These are phyloP conservation scores for Peniophora sp. DNA, from an alignment of 1,284 basidiomycete genomes.

Conservation along the genomic window DNA sequence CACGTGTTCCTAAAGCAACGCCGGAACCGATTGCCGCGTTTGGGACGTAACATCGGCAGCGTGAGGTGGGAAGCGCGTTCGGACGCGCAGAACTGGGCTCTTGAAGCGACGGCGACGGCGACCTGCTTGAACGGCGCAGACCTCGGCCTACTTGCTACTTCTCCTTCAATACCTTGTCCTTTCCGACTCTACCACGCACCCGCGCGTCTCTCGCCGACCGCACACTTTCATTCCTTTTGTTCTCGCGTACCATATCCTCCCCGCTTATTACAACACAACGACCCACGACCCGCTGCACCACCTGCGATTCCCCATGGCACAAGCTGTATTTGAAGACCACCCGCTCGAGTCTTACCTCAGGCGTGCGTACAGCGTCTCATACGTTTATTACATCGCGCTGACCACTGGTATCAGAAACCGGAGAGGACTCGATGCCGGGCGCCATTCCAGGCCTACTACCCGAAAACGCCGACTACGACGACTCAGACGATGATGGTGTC, in stretches of 20 bases:
- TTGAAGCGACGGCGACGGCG: background rate
- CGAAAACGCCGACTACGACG: constrained; percentile 10
- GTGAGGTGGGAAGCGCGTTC: background rate
- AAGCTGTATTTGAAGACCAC: constrained; percentile 70
- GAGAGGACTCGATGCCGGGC: constrained; percentile 40
- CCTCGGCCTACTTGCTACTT: background rate
- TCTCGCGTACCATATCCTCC: background rate
- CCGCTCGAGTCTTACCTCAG: constrained; percentile 67
- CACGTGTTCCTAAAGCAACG: background rate
- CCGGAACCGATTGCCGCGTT: background rate
- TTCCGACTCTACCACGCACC: background rate
- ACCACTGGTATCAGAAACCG: constrained; percentile 40
- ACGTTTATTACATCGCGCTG: constrained; percentile 4
- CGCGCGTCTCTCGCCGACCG: background rate
- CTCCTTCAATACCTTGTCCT: background rate
- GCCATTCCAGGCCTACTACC: constrained; percentile 23
- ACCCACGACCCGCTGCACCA: background rate
- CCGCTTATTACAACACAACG: no score
- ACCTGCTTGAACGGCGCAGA: no score
- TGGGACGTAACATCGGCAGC: background rate
- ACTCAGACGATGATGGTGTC: constrained; percentile 22
- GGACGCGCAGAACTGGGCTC: background rate
- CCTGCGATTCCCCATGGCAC: constrained; percentile 45
- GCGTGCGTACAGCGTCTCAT: constrained; percentile 34
- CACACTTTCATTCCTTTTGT: background rate